Percentiles rank a stretch among this genome's conserved stretches.
Conservation (phyloP, 345 rosid genomes). For the Eucalyptus curtisii region DNA sequence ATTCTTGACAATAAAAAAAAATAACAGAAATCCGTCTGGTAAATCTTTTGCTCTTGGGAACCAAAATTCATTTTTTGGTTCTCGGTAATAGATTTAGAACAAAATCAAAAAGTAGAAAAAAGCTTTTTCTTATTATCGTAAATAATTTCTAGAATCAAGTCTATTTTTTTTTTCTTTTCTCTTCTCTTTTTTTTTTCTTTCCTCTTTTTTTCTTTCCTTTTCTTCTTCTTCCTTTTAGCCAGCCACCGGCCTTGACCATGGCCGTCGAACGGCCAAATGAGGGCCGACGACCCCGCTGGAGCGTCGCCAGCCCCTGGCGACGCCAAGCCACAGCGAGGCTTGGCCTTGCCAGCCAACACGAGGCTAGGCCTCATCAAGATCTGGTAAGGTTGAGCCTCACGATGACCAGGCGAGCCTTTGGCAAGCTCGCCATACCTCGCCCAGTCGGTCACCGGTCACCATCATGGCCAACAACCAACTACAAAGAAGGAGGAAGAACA, state of each 20-base stretch:
- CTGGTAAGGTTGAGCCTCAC: rapidly evolving
- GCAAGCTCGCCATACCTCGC: rapidly evolving
- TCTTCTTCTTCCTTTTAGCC: too few species aligned
- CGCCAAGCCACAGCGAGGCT: too few species aligned
- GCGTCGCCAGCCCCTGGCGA: rapidly evolving
- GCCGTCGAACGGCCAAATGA: rapidly evolving
- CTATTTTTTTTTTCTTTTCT: rapidly evolving
- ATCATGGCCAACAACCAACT: rapidly evolving
- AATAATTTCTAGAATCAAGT: too few species aligned
- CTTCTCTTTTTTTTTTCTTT: too few species aligned
- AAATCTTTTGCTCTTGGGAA: rapidly evolving
- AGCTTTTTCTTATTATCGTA: rapidly evolving
- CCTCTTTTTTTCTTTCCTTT: too few species aligned
- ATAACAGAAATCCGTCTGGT: rapidly evolving
- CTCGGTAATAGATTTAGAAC: rapidly evolving
- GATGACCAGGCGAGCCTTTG: rapidly evolving
- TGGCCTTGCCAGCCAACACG: rapidly evolving
- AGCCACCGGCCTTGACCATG: rapidly evolving
- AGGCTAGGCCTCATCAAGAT: too few species aligned
- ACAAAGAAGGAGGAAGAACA: too few species aligned
- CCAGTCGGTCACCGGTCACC: rapidly evolving
- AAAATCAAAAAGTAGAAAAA: too few species aligned
- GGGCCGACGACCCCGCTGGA: rapidly evolving
- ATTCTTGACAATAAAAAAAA: rapidly evolving
- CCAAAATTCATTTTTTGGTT: too few species aligned